A percentile compares a stretch with the other conserved stretches of the same genome.
These are phyloP conservation scores for Boletellus deceptivus DNA, from an alignment of 1,284 basidiomycete genomes.

Conservation along the genomic window DNA sequence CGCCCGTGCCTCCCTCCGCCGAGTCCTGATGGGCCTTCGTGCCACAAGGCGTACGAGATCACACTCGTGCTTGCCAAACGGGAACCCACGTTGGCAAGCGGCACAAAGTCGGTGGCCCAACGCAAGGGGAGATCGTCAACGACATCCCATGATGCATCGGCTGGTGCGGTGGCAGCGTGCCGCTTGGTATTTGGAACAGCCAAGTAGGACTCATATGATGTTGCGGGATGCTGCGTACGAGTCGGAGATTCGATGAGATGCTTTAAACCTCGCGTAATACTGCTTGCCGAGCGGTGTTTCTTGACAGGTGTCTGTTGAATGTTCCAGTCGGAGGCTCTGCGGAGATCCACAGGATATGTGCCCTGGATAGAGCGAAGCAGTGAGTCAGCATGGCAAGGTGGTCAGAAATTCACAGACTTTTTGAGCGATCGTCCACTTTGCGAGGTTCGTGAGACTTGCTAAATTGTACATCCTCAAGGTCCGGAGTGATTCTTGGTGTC, in stretches of 20 bases:
- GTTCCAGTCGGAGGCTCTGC: conserved; percentile 50
- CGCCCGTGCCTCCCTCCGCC: conserved; percentile 43
- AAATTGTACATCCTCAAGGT: conserved; percentile 78
- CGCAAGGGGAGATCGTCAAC: conserved; percentile 72
- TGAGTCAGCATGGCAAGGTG: conserved; percentile 4
- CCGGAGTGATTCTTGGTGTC: conserved; percentile 51
- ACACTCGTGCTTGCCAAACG: conserved; percentile 58
- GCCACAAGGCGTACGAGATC: conserved; percentile 65
- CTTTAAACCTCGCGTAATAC: conserved; percentile 59
- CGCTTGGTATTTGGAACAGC: conserved; percentile 29
- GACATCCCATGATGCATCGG: conserved; percentile 66
- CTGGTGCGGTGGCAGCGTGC: conserved; percentile 32
- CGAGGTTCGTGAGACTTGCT: conserved; percentile 66
- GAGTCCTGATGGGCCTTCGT: conserved; percentile 43
- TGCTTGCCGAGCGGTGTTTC: conserved; percentile 54
- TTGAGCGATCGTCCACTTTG: conserved; percentile 66
- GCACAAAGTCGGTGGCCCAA: conserved; percentile 80
- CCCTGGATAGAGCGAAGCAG: conserved; percentile 40
- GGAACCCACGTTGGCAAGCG: conserved; percentile 65
- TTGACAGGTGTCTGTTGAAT: conserved; percentile 49
- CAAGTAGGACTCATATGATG: conserved; percentile 36
- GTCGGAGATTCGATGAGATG: conserved; percentile 49
- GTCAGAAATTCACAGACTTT: conserved; percentile 44
- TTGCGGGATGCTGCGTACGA: conserved; percentile 26
- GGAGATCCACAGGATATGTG: conserved; percentile 57